Evolutionary conservation across 108 stramenopile genomes (phyloP), one percentile per base, ranked within the genome.

Genomic region (Epipyxis sp.): DNA sequence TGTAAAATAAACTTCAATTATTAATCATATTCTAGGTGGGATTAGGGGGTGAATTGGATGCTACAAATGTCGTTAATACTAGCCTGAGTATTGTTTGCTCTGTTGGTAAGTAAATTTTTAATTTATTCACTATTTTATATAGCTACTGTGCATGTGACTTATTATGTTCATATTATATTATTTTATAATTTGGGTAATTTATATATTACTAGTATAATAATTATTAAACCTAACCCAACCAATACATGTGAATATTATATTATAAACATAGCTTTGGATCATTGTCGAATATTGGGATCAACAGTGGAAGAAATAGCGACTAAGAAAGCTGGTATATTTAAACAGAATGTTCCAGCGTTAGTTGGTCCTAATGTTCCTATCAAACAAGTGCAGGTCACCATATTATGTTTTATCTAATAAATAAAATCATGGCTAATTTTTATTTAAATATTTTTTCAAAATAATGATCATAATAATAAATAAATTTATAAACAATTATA

Each of bases 91-190:
- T 74, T 32, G 6, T 68, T 25, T 68, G 65, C 41, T 68, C 65
- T 37, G 65, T 68, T 68, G 65, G 65, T 68, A 41, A 41, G 65
- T 68, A n/a, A n/a, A n/a, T n/a, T n/a, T n/a, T n/a, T n/a, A n/a
- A n/a, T n/a, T n/a, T n/a, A n/a, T n/a, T n/a, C n/a, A n/a, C n/a
- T n/a, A n/a, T 20, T 68, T 16, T 16, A 16, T 37, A 25, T 68
- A 20, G 65, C 20, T 25, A 20, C 20, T 68, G 40, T 68, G 35
- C 20, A 20, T 37, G 13, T 20, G 65, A 13, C 20, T 37, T 68
- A 16, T 25, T 20, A 20, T 68, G 65, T 68, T 41, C 65, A 68
- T 41, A 13, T 68, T 37, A 25, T 57, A 20, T 57, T 16, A 57
- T 57, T 57, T 25, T 57, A 20, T 25, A 68, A n/a, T n/a, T n/a